Evolutionary conservation across 163 green algal genomes (phyloP).

Genomic region (Scenedesmus sp.): DNA sequence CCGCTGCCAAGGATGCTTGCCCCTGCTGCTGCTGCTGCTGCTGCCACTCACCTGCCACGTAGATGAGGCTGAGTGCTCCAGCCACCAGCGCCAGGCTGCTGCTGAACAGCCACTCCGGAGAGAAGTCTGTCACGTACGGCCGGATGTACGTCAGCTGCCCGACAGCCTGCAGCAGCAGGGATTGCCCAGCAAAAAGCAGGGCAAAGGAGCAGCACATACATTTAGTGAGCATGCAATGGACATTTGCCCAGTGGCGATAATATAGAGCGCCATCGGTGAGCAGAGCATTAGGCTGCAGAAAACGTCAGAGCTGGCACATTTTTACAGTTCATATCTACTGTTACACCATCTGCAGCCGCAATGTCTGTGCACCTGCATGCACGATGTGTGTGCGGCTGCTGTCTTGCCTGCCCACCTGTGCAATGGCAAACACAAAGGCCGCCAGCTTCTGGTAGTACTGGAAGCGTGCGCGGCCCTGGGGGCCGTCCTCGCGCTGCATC

Average conservation of each 20-base stretch:
- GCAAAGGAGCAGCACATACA: neutral
- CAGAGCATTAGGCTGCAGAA: neutral
- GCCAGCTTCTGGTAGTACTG: slow-evolving; percentile 88
- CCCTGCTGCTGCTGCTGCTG: neutral
- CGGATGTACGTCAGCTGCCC: slow-evolving; percentile 90
- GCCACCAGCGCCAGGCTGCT: slow-evolving; percentile 82
- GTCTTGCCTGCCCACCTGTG: slow-evolving; percentile 64
- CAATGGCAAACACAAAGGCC: slow-evolving; percentile 91
- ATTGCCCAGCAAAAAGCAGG: neutral
- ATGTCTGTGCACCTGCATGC: neutral
- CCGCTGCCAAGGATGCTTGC: neutral
- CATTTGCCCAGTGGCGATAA: too few relatives aligned
- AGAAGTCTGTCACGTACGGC: slow-evolving; percentile 82
- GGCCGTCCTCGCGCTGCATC: slow-evolving; percentile 96
- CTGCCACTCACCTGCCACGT: slow-evolving; percentile 61
- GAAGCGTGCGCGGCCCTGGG: slow-evolving; percentile 87
- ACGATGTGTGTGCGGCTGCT: neutral
- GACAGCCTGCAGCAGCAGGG: slow-evolving; percentile 60
- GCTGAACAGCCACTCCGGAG: slow-evolving; percentile 76
- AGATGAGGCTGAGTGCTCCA: slow-evolving; percentile 90
- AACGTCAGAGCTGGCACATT: too few relatives aligned
- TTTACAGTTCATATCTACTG: neutral
- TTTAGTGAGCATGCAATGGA: too few relatives aligned
- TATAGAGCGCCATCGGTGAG: too few relatives aligned
- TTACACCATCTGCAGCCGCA: neutral